A percentile compares a stretch with the other conserved stretches of the same genome.
Evolutionary conservation across 2,329 filamentous ascomycete genomes (phyloP).

Genomic region (Phaeomoniella chlamydospora): DNA sequence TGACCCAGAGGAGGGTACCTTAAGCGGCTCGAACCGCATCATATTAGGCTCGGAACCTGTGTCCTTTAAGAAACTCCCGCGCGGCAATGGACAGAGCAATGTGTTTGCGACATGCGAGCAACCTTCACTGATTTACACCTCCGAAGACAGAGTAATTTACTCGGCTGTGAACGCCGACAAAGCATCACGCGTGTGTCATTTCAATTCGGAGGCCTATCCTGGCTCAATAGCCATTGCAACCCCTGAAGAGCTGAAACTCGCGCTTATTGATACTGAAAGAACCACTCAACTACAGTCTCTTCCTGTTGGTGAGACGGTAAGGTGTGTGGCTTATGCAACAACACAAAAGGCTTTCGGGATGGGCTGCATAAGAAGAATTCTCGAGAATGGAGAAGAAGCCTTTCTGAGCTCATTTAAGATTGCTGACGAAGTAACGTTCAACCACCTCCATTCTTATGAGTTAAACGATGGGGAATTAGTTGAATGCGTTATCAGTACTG

Average conservation of each 20-base stretch:
- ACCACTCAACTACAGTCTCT: conserved; percentile 80
- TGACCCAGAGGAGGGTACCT: conserved; percentile 40
- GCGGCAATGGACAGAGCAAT: conserved; percentile 51
- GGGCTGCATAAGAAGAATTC: conserved; percentile 65
- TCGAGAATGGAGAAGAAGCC: conserved; percentile 57
- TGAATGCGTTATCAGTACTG: conserved; percentile 67
- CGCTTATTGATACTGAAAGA: conserved; percentile 66
- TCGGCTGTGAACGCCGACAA: conserved; percentile 86
- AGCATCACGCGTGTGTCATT: conserved; percentile 65
- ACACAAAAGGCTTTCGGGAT: conserved; percentile 70
- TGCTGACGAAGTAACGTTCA: conserved; percentile 81
- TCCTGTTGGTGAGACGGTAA: conserved; percentile 65
- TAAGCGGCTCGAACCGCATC: conserved; percentile 66
- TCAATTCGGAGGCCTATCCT: conserved; percentile 70
- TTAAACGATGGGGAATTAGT: conserved; percentile 60
- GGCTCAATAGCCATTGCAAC: conserved; percentile 71
- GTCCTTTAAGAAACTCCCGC: conserved; percentile 62
- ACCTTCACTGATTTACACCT: conserved; percentile 81
- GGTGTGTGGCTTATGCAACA: conserved; percentile 73
- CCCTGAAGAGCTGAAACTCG: conserved; percentile 59
- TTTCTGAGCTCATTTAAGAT: conserved; percentile 72
- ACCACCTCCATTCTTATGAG: conserved; percentile 56
- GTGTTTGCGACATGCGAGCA: conserved; percentile 92
- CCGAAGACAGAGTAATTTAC: conserved; percentile 77
- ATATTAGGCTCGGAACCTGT: conserved; percentile 77